Conservation (phyloP, 2,329 filamentous ascomycete genomes). For the Claviceps fusiformis region DNA sequence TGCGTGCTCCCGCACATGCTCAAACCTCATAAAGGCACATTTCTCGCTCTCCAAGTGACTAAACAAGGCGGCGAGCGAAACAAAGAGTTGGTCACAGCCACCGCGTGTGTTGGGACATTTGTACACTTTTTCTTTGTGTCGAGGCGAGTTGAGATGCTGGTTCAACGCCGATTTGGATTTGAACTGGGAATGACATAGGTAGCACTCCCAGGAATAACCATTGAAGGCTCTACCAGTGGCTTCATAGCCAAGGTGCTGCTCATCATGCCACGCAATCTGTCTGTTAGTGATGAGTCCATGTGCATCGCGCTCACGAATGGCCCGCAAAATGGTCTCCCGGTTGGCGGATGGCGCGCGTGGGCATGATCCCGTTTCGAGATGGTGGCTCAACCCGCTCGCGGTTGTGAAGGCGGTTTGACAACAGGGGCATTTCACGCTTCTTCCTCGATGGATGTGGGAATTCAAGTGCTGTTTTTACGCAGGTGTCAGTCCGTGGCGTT, state of each 20-base stretch:
- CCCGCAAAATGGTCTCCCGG: slow-evolving; percentile 30
- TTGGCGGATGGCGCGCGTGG: slow-evolving; percentile 27
- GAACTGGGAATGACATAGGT: slow-evolving; percentile 34
- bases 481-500: not conserved
- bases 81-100: slow-evolving; percentile 23
- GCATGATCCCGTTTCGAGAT: slow-evolving; percentile 42
- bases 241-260: slow-evolving; percentile 15
- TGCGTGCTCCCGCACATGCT: slow-evolving; percentile 17
- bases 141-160: slow-evolving; percentile 37
- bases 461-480: slow-evolving; percentile 35
- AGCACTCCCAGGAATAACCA: slow-evolving; percentile 15
- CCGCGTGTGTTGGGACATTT: slow-evolving; percentile 22
- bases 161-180: slow-evolving; percentile 21
- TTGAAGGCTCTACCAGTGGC: slow-evolving; percentile 30
- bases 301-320: slow-evolving; percentile 32
- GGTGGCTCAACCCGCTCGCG: slow-evolving; percentile 37
- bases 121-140: slow-evolving; percentile 23
- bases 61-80: slow-evolving; percentile 23
- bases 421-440: slow-evolving; percentile 36
- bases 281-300: slow-evolving; percentile 35
- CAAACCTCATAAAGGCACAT: slow-evolving; percentile 25
- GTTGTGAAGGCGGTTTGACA: slow-evolving; percentile 32
- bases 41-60: slow-evolving; percentile 31
- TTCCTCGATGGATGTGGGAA: slow-evolving; percentile 34
- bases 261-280: slow-evolving; percentile 28